Percentiles rank a stretch among this genome's conserved stretches.
Evolutionary conservation across 805 yeast genomes (phyloP).

Genomic region (Myxozyma vanderwaltii): DNA sequence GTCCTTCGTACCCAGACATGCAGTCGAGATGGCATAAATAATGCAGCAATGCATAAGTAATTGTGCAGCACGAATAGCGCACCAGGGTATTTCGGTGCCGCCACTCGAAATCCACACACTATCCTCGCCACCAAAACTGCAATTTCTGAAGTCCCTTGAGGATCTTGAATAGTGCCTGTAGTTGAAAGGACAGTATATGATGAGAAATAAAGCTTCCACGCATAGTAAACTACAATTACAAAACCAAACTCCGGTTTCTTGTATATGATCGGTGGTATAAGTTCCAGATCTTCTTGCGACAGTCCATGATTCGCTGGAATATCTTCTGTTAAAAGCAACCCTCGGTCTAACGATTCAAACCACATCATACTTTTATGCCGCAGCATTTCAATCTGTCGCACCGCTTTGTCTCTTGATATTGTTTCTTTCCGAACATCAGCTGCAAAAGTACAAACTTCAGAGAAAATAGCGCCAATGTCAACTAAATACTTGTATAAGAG

Average conservation of each 20-base stretch:
- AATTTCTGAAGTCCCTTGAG: slow-evolving; percentile 11
- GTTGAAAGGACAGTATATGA: slow-evolving; percentile 24
- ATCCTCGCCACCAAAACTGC: slow-evolving; percentile 21
- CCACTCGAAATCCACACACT: slow-evolving; percentile 23
- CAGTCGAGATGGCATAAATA: slow-evolving; percentile 22
- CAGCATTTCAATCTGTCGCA: slow-evolving; percentile 12
- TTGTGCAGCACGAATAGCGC: slow-evolving; percentile 21
- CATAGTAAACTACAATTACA: slow-evolving; percentile 10
- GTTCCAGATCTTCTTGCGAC: slow-evolving; percentile 12
- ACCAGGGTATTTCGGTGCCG: slow-evolving; percentile 21
- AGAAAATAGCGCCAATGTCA: slow-evolving; percentile 11
- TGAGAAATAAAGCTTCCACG: slow-evolving; percentile 28
- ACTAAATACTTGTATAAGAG: slow-evolving; percentile 8
- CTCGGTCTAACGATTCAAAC: slow-evolving; percentile 22
- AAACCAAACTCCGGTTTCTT: slow-evolving; percentile 20
- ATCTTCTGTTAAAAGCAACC: slow-evolving; percentile 13
- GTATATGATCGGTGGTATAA: slow-evolving; percentile 25
- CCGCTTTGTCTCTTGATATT: slow-evolving; percentile 2
- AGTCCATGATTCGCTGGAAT: slow-evolving; percentile 11
- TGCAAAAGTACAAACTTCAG: slow-evolving; percentile 21
- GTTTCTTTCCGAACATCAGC: slow-evolving; percentile 13
- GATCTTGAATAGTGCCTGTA: slow-evolving; percentile 11
- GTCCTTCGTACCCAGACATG: slow-evolving; percentile 29
- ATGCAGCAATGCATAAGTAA: slow-evolving; percentile 27
- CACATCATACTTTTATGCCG: slow-evolving; percentile 20